Evolutionary conservation across 108 stramenopile species (phyloP).

Genomic region (Cylindrotheca fusiformis): DNA sequence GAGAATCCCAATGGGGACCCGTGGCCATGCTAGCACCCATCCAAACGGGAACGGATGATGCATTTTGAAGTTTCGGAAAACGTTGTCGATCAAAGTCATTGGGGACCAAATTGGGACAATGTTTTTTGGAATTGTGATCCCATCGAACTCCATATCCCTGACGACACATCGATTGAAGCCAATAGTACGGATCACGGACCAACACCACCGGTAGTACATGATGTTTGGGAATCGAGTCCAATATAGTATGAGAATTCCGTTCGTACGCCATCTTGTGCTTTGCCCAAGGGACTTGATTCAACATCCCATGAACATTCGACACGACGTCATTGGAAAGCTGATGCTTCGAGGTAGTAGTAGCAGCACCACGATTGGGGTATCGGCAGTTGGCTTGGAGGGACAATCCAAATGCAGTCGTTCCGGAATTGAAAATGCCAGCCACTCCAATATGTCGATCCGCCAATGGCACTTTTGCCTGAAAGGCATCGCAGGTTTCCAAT

Average conservation of each 20-base stretch:
- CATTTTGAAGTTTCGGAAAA: slow-evolving; percentile 14
- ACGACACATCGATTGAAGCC: slow-evolving; percentile 78
- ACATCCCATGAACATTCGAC: slow-evolving; percentile 39
- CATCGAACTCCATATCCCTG: slow-evolving; percentile 68
- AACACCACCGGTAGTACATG: slow-evolving; percentile 56
- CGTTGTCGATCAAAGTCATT: slow-evolving; percentile 33
- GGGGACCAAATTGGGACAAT: slow-evolving; percentile 78
- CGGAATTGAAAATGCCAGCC: slow-evolving; percentile 73
- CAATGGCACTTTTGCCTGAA: slow-evolving; percentile 11
- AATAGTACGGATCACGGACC: slow-evolving; percentile 68
- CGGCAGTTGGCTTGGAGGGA: slow-evolving; percentile 56
- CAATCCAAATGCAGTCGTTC: slow-evolving; percentile 62
- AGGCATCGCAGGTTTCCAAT: slow-evolving; percentile 14
- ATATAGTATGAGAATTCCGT: slow-evolving; percentile 29
- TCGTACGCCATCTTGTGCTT: slow-evolving; percentile 67
- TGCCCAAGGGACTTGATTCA: slow-evolving; percentile 73
- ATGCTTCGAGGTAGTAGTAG: background rate
- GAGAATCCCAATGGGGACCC: slow-evolving; percentile 38
- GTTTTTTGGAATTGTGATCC: slow-evolving; percentile 36
- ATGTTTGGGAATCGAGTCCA: slow-evolving; percentile 9
- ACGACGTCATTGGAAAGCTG: slow-evolving; percentile 10
- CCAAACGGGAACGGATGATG: slow-evolving; percentile 20
- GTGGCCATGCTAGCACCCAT: slow-evolving; percentile 26
- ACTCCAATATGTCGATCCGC: slow-evolving; percentile 46
- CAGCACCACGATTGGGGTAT: slow-evolving; percentile 5